These are phyloP conservation scores for Flaveria trinervia DNA, from an alignment of 129 eudicot species.

Conservation along the genomic window DNA sequence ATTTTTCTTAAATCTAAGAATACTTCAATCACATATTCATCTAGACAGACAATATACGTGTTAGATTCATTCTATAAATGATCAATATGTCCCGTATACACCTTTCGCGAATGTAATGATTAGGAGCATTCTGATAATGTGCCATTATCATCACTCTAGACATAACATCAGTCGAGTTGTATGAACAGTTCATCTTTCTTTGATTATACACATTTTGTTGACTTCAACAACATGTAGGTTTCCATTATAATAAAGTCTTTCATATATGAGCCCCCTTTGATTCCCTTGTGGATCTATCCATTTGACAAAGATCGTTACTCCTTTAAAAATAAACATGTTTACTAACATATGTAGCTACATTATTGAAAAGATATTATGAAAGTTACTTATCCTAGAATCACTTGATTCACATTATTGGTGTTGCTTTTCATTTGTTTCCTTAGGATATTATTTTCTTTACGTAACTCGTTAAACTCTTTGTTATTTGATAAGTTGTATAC, in stretches of 20 bases:
- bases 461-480: background rate
- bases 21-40: conserved; percentile 30
- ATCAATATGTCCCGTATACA: conserved; percentile 16
- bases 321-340: background rate
- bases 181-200: conserved; percentile 1
- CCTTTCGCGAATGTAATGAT: conserved; percentile 34
- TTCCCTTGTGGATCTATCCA: conserved; percentile 20
- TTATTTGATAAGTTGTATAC: background rate
- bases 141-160: conserved; percentile 27
- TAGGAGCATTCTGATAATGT: conserved; percentile 28
- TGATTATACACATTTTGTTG: conserved; percentile 22
- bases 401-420: background rate
- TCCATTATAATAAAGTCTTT: conserved; percentile 25
- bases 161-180: conserved; percentile 22
- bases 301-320: conserved; percentile 15
- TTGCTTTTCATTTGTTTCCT: background rate
- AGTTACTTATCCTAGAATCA: conserved; percentile 25
- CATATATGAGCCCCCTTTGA: conserved; percentile 24
- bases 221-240: conserved; percentile 10
- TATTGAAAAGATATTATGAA: conserved; percentile 22
- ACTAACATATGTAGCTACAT: background rate
- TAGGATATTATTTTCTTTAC: background rate
- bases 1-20: conserved; percentile 13
- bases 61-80: conserved; percentile 28
- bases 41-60: conserved; percentile 16